These are phyloP conservation scores for Rhodotorula toruloides DNA, from an alignment of 768 basidiomycete species.

Conservation along the genomic window DNA sequence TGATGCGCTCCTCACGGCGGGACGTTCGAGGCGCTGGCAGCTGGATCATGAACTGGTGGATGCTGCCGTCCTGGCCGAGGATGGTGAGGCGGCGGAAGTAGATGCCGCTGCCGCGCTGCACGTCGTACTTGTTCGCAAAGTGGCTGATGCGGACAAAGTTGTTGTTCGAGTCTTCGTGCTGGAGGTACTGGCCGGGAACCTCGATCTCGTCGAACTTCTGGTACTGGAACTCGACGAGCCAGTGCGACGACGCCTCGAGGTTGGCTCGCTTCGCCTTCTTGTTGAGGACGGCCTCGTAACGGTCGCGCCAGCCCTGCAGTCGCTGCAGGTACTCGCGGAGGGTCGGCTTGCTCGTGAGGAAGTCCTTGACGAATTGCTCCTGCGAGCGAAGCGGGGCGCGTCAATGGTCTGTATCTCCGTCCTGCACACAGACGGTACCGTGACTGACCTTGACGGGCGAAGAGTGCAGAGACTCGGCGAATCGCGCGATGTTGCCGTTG, in stretches of 20 bases:
- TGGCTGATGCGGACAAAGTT: slow-evolving; percentile 85
- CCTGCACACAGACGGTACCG: background rate
- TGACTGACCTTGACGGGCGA: slow-evolving; percentile 44
- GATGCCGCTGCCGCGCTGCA: slow-evolving; percentile 75
- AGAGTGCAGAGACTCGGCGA: slow-evolving; percentile 46
- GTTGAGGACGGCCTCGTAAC: slow-evolving; percentile 77
- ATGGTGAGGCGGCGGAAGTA: slow-evolving; percentile 87
- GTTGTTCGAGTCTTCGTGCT: slow-evolving; percentile 93
- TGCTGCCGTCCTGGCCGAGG: slow-evolving; percentile 83
- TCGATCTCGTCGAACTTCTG: slow-evolving; percentile 96
- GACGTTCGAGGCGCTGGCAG: slow-evolving; percentile 75
- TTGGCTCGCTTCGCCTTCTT: slow-evolving; percentile 66
- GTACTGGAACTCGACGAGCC: slow-evolving; percentile 95
- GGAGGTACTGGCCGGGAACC: slow-evolving; percentile 96
- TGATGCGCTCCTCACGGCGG: slow-evolving; percentile 85
- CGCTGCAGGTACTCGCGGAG: slow-evolving; percentile 81
- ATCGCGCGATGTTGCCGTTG: slow-evolving; percentile 48
- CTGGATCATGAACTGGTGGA: slow-evolving; percentile 83
- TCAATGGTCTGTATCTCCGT: background rate
- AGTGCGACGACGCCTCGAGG: slow-evolving; percentile 80
- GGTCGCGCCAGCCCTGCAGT: slow-evolving; percentile 88
- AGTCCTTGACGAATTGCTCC: slow-evolving; percentile 88
- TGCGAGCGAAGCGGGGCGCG: slow-evolving; percentile 45
- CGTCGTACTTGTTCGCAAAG: slow-evolving; percentile 84
- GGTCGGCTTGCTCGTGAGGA: slow-evolving; percentile 69